Percentiles rank a stretch among this genome's conserved stretches.
These are phyloP conservation scores for Tuber calosporum DNA, from an alignment of 495 filamentous ascomycete species.

Conservation along the genomic window DNA sequence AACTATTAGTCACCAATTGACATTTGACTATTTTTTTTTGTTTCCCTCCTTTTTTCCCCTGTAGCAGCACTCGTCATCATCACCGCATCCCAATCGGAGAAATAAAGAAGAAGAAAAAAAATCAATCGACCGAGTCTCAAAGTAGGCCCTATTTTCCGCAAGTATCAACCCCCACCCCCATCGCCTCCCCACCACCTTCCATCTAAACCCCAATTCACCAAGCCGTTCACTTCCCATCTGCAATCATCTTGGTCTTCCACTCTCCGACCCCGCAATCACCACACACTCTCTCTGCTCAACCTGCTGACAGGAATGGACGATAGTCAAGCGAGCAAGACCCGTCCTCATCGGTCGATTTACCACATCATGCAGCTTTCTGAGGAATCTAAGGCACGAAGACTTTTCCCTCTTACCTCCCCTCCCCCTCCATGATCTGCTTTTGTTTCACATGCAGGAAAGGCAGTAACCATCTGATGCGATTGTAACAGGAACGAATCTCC, in stretches of 20 bases:
- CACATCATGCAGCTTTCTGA: slow-evolving; percentile 84
- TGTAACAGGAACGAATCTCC: slow-evolving; percentile 79
- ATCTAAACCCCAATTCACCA: slow-evolving; percentile 8
- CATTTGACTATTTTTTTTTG: slow-evolving; percentile 12
- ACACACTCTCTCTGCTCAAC: slow-evolving; percentile 8
- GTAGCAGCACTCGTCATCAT: slow-evolving; percentile 23
- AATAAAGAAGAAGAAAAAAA: slow-evolving; percentile 22
- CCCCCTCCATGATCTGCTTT: neutral
- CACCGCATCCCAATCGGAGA: slow-evolving; percentile 21
- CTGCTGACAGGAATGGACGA: slow-evolving; percentile 33
- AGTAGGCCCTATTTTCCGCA: slow-evolving; percentile 13
- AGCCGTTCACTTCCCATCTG: slow-evolving; percentile 7
- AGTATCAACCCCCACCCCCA: slow-evolving; percentile 11
- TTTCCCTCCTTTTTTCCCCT: slow-evolving; percentile 12
- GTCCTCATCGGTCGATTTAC: slow-evolving; percentile 23
- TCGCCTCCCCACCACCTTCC: slow-evolving; percentile 23
- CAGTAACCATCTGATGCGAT: neutral
- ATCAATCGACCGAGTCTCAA: slow-evolving; percentile 13
- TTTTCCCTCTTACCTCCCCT: neutral
- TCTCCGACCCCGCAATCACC: neutral
- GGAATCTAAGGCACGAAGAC: slow-evolving; percentile 72
- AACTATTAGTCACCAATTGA: neutral
- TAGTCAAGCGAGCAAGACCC: slow-evolving; percentile 20
- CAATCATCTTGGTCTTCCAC: slow-evolving; percentile 15
- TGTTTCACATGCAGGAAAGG: neutral